phyloP scores from a whole-genome alignment of 257 asterid species.

The Scutellaria barbata region DNA sequence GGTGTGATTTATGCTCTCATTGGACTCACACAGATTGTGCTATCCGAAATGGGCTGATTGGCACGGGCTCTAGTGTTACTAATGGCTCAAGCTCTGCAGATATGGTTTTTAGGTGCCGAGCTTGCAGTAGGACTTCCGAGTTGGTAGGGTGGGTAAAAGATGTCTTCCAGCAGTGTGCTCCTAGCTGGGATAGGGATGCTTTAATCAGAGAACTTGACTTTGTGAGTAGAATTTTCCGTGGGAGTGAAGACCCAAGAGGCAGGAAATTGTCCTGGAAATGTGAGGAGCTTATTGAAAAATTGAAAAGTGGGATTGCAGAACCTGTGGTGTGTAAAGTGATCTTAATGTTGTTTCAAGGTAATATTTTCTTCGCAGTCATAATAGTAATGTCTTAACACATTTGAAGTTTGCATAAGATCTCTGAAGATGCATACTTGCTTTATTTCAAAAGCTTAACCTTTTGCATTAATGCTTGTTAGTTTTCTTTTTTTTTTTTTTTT shows the following conservation, averaged over 20 bases:
- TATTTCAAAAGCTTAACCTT: not conserved
- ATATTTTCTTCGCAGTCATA: not conserved
- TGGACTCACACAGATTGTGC: constrained; percentile 98
- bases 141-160: constrained; percentile 91
- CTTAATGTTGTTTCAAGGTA: constrained; percentile 82
- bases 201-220: constrained; percentile 75
- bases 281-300: constrained; percentile 76
- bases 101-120: constrained; percentile 81
- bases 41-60: constrained; percentile 72
- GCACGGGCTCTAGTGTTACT: constrained; percentile 71
- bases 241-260: constrained; percentile 82
- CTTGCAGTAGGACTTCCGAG: constrained; percentile 86
- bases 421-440: constrained; percentile 2
- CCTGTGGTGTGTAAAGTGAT: constrained; percentile 68
- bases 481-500: constrained; percentile 9
- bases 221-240: constrained; percentile 79
- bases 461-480: constrained; percentile 6
- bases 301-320: constrained; percentile 69
- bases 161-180: constrained; percentile 87
- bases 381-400: not conserved
- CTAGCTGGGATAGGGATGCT: constrained; percentile 86
- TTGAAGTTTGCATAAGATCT: not conserved
- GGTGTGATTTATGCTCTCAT: constrained; percentile 87
- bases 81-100: constrained; percentile 68
- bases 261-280: constrained; percentile 75